Evolutionary conservation across 352 stramenopile species (phyloP), one percentile per base, ranked within the genome.

Genomic region (Thalassiosira mediterranea): DNA sequence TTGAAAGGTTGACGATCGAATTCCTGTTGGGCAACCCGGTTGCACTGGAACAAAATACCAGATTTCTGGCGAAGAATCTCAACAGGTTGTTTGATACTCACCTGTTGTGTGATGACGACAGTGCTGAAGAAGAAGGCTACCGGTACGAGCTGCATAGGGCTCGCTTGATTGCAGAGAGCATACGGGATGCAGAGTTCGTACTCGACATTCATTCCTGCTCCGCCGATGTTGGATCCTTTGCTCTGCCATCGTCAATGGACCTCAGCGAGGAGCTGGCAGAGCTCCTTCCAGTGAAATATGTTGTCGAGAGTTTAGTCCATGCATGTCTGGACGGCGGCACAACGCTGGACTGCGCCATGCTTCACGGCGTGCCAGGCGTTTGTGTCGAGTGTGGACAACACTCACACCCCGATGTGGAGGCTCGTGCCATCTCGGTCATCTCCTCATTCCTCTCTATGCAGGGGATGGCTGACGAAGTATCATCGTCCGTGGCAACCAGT

Each of bases 371-470:
- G n/a, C 70, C 70, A 19, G 61, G 38, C 17, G 65, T 79, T 8
- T 74, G 61, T 60, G 70, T 79, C 2, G 70, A 79, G 32, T 79
- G 70, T 21, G 70, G 70, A 23, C 60, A 73, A 31, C 70, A 79
- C 28, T 66, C 8, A 8, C 70, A 79, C 29, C 56, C 56, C 59
- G 61, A 47, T 25, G 28, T 60, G 4, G 23, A 31, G 4, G 37
- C 68, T 8, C 58, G 68, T 58, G 68, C 68, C 58, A 60, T 40
- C 25, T 37, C 46, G 25, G 58, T 77, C 0, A 72, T 77, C 21
- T 71, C 56, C 29, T 32, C 68, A 38, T 77, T 72, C 72, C 40
- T 77, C 5, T 29, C 31, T 2, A 52, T 62, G 21, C 68, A 77
- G 32, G n/a, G 49, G 19, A 32, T 53, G 34, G 17, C 29, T 25